phyloP scores from a whole-genome alignment of 805 yeast genomes.

The Pichia gijzeniarum region DNA sequence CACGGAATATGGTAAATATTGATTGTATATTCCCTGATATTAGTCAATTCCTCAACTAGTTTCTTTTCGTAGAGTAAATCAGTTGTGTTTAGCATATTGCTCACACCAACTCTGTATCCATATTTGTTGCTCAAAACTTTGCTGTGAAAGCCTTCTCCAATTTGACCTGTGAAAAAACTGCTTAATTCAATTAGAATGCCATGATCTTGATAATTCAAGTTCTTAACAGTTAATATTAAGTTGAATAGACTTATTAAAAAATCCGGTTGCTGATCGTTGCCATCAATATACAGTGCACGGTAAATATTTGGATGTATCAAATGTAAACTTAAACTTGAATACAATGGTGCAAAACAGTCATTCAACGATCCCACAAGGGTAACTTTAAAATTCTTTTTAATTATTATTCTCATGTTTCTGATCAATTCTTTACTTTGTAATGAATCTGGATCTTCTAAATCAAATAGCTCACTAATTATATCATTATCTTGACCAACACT shows the following conservation, averaged over 20 bases:
- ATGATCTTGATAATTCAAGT: slow-evolving; percentile 27
- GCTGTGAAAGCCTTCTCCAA: slow-evolving; percentile 76
- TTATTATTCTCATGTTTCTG: slow-evolving; percentile 58
- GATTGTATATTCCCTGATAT: slow-evolving; percentile 47
- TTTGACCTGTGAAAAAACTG: slow-evolving; percentile 64
- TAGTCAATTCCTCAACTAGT: slow-evolving; percentile 29
- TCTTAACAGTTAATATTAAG: slow-evolving; percentile 20
- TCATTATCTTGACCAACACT: slow-evolving; percentile 83
- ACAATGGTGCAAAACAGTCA: slow-evolving; percentile 90
- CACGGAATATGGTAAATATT: slow-evolving; percentile 90
- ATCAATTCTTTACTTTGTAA: slow-evolving; percentile 61
- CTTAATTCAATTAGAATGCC: slow-evolving; percentile 54
- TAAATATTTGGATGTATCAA: slow-evolving; percentile 82
- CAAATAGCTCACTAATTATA: slow-evolving; percentile 78
- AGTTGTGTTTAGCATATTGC: slow-evolving; percentile 69
- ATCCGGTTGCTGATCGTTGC: slow-evolving; percentile 28
- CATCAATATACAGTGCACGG: slow-evolving; percentile 75
- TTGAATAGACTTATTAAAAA: slow-evolving; percentile 35
- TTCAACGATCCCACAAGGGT: slow-evolving; percentile 80
- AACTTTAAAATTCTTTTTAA: slow-evolving; percentile 68
- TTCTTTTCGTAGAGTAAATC: slow-evolving; percentile 38
- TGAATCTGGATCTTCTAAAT: slow-evolving; percentile 71
- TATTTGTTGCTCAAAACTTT: slow-evolving; percentile 46
- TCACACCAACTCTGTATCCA: slow-evolving; percentile 73
- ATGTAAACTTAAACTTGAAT: slow-evolving; percentile 75